Evolutionary conservation across 192 early-diverging fungal species (phyloP), one percentile per base, ranked within the genome.

Genomic region (Coemansia sp.): DNA sequence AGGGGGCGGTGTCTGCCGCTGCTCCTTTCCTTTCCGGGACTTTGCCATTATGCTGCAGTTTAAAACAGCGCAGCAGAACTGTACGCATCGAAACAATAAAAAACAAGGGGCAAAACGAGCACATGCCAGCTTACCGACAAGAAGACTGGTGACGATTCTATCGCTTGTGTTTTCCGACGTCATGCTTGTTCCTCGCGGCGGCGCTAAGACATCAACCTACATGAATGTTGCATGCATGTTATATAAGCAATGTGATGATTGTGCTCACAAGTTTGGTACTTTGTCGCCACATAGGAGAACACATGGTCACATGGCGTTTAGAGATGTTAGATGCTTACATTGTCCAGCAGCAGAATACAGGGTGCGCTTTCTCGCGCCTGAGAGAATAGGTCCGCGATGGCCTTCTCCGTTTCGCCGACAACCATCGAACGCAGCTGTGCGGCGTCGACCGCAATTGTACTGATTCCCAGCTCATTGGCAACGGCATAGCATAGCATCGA

Each of bases 371-470:
- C 74, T 55, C 92, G 84, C 32, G 93, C 96, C 66, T 90, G 86
- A 3, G 87, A 78, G 85, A 98, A 98, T 60, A 96, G 75, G 7
- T 83, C 85, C 8, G 90, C 88, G 70, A 98, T 89, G 40, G 88
- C 88, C 57, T 89, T 85, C 63, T 98, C 96, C 0, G 93, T 91
- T 75, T 95, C 93, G 43, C 96, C 96, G n/a, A 98, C 92, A 22
- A 95, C 73, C 73, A 95, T 95, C 25, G 93, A 95, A 53, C 91
- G 84, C 33, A 98, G 73, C 74, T 92, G 89, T 1, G 95, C 87
- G 38, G 91, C 89, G 63, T 94, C 94, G 1, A 94, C 90, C 62
- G 89, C 84, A 71, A 97, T 89, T 63, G 89, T 90, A 54, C 92
- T 92, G 64, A 95, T 85, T 9, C 90, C 91, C 15, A 88, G 64